Evolutionary conservation across 352 stramenopile species (phyloP), one percentile per base, ranked within the genome.

Genomic region (Aphanomyces invadans): DNA sequence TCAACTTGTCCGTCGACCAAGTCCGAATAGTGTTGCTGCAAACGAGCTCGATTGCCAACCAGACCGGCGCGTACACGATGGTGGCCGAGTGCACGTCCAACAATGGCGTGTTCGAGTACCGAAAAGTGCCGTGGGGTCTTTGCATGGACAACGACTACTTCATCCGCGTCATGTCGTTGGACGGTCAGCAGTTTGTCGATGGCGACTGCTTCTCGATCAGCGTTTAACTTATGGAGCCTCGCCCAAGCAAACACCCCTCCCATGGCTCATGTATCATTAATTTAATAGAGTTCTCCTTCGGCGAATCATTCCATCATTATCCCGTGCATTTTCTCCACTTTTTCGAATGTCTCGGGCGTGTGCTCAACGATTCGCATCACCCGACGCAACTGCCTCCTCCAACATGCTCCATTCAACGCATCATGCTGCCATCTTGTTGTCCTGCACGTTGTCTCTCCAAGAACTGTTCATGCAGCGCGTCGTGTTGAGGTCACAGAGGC

Each of bases 121-220:
- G 68, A 36, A 85, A 83, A 56, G 84, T 92, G 44, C 84, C 82
- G 21, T 92, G 84, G 84, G 84, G 84, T 49, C 90, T 92, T 80
- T 77, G 79, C 49, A 57, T 57, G 49, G 84, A 82, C 49, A 74
- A 75, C 60, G 86, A 85, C 52, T 92, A 92, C 75, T 89, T 91
- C 62, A 63, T 92, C 29, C 79, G 80, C 29, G 70, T 92, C 48
- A 57, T 57, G 49, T 57, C 49, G 19, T 57, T 57, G 49, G 49
- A 57, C 49, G 49, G 49, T 12, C 49, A 57, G 29, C 49, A 57
- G 15, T 57, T 57, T 33, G 29, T 57, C 29, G 49, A 57, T n/a
- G 49, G 49, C 7, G 49, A 57, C 25, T 57, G 49, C 25, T 57
- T 57, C 49, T 57, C 49, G 21, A 32, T 57, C 49, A 32, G 49